Base-by-base conservation (phyloP, 23 red algal genomes). In the Gracilaria gracilis region DNA sequence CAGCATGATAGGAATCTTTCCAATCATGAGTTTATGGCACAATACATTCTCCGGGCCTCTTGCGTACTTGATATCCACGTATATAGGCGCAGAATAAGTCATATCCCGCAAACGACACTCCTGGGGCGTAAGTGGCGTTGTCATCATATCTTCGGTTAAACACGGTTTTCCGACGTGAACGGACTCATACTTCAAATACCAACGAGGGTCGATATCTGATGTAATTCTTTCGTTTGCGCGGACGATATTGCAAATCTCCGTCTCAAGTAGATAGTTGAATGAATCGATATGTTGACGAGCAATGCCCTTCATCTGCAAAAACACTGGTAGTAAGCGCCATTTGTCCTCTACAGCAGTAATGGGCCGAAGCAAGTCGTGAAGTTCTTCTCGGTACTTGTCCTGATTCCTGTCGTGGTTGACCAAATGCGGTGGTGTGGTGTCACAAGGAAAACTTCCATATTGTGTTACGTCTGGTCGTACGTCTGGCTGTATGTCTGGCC, bases 1-100 rank as follows among this genome's bases (percentile, higher is more conserved):
- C 11, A 99, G 85, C 97, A 99, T 99, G 72, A 99, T 96, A 23
- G 97, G 97, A 50, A 99, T 88, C 62, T 89, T 77, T 7, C 97
- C 97, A 39, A 99, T 96, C 58, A 64, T 46, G 42, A 94, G 38
- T 36, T 95, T 93, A 31, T 81, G 66, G 44, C 71, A 50, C 17
- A 92, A 47, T 35, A 95, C 94, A 64, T 83, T 54, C 51, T 91
- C 89, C 47, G 85, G 58, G 34, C 93, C 90, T 48, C 83, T 75
- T 21, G 81, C 88, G 90, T 99, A 93, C 82, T 95, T 79, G 61
- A 99, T 81, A 74, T 94, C 89, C 0, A 90, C 97, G n/a, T 75
- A 67, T 12, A 99, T 96, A 40, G 97, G 93, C 4, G 97, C 97
- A 24, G 93, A 83, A 65, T 99, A 99, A 12, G 97, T 96, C 40